phyloP scores from a whole-genome alignment of 257 asterid species.

The Apocynum venetum region DNA sequence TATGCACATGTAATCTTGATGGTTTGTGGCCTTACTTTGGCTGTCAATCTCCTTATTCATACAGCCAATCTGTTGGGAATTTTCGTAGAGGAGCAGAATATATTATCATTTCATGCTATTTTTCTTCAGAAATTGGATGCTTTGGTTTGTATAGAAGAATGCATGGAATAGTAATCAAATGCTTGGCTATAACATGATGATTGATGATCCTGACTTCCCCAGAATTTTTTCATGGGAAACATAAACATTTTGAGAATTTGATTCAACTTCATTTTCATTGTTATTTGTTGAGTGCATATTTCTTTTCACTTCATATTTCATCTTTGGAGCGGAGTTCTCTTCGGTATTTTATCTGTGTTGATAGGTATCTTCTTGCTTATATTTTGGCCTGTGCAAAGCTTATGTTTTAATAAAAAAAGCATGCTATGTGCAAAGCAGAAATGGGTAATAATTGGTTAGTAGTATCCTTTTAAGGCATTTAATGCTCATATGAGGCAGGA shows the following conservation, averaged over 20 bases:
- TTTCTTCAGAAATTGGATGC: not conserved
- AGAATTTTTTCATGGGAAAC: not conserved
- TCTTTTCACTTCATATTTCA: not conserved
- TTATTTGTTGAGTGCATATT: not conserved
- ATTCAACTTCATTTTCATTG: not conserved
- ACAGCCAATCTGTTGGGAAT: not conserved
- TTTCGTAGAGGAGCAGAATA: not conserved
- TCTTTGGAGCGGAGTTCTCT: not conserved
- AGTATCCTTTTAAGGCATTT: not conserved
- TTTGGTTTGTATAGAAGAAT: not conserved
- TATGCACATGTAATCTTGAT: conserved; percentile 8
- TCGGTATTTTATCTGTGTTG: not conserved
- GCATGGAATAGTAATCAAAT: not conserved
- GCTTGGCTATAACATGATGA: not conserved
- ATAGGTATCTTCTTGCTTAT: not conserved
- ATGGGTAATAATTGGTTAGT: not conserved
- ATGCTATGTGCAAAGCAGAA: not conserved
- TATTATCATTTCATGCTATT: not conserved
- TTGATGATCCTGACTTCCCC: not conserved
- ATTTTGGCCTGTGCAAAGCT: not conserved
- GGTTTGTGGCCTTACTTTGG: not conserved
- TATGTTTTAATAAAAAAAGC: not conserved
- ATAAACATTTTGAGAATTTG: not conserved
- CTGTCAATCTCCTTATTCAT: conserved; percentile 3
- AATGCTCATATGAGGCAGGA: not conserved